Percentiles rank a stretch among this genome's conserved stretches.
Conservation (phyloP, 2,329 filamentous ascomycete genomes). For the Penicillium sp. region DNA sequence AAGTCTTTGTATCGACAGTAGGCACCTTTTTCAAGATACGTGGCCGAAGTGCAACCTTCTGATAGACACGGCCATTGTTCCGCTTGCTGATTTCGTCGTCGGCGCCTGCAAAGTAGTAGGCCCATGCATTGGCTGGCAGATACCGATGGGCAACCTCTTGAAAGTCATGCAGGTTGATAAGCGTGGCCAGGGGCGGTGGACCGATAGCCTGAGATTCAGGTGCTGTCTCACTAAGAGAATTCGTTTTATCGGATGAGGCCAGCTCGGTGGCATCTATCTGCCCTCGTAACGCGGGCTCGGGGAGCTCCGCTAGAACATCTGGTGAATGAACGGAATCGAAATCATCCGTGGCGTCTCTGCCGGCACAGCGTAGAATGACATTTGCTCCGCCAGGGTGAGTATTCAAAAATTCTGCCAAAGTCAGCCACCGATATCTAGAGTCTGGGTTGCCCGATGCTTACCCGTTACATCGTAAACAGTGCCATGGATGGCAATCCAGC, state of each 20-base stretch:
- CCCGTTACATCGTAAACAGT: constrained; percentile 51
- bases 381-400: constrained; percentile 33
- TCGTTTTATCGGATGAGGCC: neutral
- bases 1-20: constrained; percentile 34
- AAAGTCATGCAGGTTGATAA: constrained; percentile 40
- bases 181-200: constrained; percentile 27
- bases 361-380: constrained; percentile 34
- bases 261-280: constrained; percentile 19
- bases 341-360: constrained; percentile 34
- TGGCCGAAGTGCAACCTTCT: constrained; percentile 47
- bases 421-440: neutral
- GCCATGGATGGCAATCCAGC: constrained; percentile 51
- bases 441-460: neutral
- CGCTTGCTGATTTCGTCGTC: constrained; percentile 49
- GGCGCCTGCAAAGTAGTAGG: constrained; percentile 48
- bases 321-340: constrained; percentile 35
- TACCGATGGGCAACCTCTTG: constrained; percentile 33
- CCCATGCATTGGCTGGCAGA: constrained; percentile 32
- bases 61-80: constrained; percentile 42
- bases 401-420: constrained; percentile 28
- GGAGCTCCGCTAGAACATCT: constrained; percentile 29
- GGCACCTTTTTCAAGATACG: constrained; percentile 43
- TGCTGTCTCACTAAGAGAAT: neutral
- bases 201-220: neutral
- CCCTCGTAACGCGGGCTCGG: constrained; percentile 24